A percentile compares a stretch with the other conserved stretches of the same genome.
phyloP scores from a whole-genome alignment of 257 asterid genomes.

The Solanum clarkiae region DNA sequence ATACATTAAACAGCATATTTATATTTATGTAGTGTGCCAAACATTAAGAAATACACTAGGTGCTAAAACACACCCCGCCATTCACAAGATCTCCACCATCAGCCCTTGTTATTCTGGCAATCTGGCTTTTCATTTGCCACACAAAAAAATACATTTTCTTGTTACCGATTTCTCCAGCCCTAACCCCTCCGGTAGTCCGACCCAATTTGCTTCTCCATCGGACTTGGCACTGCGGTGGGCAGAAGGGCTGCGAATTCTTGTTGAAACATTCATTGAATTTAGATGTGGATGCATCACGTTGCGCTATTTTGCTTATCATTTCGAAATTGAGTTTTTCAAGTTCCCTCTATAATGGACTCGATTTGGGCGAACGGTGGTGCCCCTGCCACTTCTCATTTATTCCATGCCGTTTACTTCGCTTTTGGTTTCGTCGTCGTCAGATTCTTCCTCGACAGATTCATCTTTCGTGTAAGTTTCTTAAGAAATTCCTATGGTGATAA shows the following conservation, averaged over 20 bases:
- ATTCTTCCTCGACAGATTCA: conserved; percentile 60
- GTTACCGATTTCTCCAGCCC: background rate
- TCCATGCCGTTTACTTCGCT: conserved; percentile 37
- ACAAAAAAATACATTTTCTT: background rate
- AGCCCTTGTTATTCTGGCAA: background rate
- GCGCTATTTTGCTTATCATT: background rate
- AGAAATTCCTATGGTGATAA: background rate
- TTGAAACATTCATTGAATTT: background rate
- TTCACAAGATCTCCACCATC: conserved; percentile 12
- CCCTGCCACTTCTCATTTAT: conserved; percentile 43
- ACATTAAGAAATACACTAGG: background rate
- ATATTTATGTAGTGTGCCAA: too few relatives aligned
- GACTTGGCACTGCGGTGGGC: background rate
- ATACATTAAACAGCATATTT: too few relatives aligned
- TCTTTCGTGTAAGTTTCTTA: conserved; percentile 51
- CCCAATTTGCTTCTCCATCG: background rate
- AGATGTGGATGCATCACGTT: conserved; percentile 2
- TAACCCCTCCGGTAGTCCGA: background rate
- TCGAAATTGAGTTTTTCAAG: background rate
- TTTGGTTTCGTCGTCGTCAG: conserved; percentile 51
- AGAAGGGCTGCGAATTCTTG: background rate
- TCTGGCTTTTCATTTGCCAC: background rate
- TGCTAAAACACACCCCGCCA: background rate
- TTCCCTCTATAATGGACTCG: conserved; percentile 38
- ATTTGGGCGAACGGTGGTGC: conserved; percentile 32